These are phyloP conservation scores for Takashimella tepidaria DNA, from an alignment of 1,284 basidiomycete genomes.

Conservation along the genomic window DNA sequence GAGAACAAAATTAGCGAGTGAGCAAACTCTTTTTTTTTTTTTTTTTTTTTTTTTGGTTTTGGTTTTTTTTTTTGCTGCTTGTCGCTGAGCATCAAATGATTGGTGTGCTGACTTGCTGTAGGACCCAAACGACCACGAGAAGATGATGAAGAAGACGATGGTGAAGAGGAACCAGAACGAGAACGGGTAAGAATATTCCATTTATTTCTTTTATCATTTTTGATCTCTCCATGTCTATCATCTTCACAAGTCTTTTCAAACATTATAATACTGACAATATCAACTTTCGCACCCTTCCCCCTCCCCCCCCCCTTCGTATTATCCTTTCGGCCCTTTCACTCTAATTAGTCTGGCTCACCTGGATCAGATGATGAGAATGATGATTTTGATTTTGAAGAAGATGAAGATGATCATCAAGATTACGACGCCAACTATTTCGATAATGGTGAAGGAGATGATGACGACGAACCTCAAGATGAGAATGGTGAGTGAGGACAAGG, in stretches of 20 bases:
- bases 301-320: too few relatives aligned
- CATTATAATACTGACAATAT: too few relatives aligned
- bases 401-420: constrained; percentile 45
- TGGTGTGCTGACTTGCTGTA: too few relatives aligned
- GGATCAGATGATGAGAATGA: constrained; percentile 18
- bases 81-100: too few relatives aligned
- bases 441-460: constrained; percentile 47
- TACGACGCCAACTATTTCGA: constrained; percentile 49
- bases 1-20: constrained; percentile 4
- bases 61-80: too few relatives aligned
- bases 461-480: constrained; percentile 39
- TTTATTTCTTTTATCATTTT: neutral
- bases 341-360: neutral
- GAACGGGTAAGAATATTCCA: constrained; percentile 2
- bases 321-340: too few relatives aligned
- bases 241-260: too few relatives aligned
- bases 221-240: neutral
- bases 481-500: constrained; percentile 17
- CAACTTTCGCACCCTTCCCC: too few relatives aligned
- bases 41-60: too few relatives aligned
- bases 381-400: constrained; percentile 45
- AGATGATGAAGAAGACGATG: constrained; percentile 13
- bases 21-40: neutral
- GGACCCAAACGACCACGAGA: constrained; percentile 11
- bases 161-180: neutral